Conservation (phyloP, 176 grass and related monocot species). For the Raddia guianensis region DNA sequence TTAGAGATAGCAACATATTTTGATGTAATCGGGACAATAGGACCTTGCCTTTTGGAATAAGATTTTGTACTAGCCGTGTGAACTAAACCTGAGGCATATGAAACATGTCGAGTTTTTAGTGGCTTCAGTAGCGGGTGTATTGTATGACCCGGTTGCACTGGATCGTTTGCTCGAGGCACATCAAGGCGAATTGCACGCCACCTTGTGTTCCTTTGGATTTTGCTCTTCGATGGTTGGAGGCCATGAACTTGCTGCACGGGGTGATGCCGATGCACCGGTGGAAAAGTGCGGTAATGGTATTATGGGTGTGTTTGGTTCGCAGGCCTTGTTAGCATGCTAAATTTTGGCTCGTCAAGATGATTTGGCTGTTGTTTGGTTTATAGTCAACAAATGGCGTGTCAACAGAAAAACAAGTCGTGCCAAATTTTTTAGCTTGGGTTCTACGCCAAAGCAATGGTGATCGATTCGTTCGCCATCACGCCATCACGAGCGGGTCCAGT, state of each 20-base stretch:
- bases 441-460: no score
- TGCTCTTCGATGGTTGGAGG: background rate
- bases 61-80: background rate
- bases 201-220: background rate
- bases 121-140: background rate
- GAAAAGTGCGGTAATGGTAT: background rate
- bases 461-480: no score
- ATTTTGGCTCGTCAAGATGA: no score
- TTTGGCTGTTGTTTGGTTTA: no score
- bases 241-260: background rate
- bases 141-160: slow-evolving; percentile 3
- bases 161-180: background rate
- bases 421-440: no score
- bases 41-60: slow-evolving; percentile 11
- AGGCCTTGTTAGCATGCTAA: no score
- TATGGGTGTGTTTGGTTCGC: no score
- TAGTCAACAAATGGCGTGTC: no score
- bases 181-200: background rate
- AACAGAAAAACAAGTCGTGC: no score
- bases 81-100: background rate
- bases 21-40: background rate
- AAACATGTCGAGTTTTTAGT: background rate
- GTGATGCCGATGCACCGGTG: no score
- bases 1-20: slow-evolving; percentile 12
- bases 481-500: no score